Evolutionary conservation across 2,329 filamentous ascomycete genomes (phyloP), one percentile per base, ranked within the genome.

Genomic region (Periconia sp.): DNA sequence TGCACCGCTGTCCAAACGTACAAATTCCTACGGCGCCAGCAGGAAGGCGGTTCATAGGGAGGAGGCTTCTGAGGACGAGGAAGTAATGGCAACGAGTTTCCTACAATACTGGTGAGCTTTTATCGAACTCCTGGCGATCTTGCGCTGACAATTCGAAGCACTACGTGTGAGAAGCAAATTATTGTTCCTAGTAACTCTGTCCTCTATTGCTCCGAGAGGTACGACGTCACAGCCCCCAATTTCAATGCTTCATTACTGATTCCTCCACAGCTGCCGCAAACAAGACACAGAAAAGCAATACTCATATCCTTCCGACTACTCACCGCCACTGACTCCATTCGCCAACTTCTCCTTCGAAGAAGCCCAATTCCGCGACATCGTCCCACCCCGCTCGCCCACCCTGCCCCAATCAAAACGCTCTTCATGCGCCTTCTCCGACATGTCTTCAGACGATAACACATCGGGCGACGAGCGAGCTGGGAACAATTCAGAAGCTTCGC

Each of bases 161-260:
- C 82, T 50, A 83, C 79, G 60, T 86, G 83, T 66, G 83, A 86
- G 65, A 83, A 78, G 65, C 82, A 85, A 69, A 85, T 86, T 57
- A 77, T 81, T 39, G 76, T 79, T 22, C 83, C 83, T 12, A 78
- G 78, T 63, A 80, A 81, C 59, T 76, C 75, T 12, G 74, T 84
- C 28, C 72, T 86, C 31, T 86, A 86, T 64, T 86, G 83, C 71
- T 85, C 81, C 37, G 81, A 85, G 73, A 78, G 78, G 82, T 85
- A 75, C 62, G 74, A 36, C 15, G 36, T 18, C 40, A 49, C 35
- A 29, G 39, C 15, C 29, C 15, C 10, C 28, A 32, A 13, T 32
- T 16, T 13, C 35, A 38, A 28, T 19, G 24, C 33, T 30, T 31
- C 13, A 23, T 31, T 31, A 33, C 57, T 63, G 26, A 65, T 41